Evolutionary conservation across 768 basidiomycete species (phyloP).

Genomic region (Suillus fuscotomentosus): DNA sequence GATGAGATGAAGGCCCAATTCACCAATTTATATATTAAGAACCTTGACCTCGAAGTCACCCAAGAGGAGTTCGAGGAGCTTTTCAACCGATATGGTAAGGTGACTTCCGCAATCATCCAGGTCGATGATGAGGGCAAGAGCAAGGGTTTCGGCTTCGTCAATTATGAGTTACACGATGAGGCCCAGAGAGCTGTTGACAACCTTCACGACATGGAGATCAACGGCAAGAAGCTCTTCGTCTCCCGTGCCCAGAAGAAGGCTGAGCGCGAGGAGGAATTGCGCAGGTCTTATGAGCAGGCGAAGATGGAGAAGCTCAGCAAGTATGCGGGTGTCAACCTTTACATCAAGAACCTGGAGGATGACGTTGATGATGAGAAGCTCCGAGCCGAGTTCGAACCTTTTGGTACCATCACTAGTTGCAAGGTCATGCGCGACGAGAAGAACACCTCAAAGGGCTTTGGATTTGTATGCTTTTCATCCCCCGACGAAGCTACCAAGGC

Average conservation of each 20-base stretch:
- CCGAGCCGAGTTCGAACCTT: slow-evolving; percentile 93
- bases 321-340: slow-evolving; percentile 98
- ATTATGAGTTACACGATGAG: slow-evolving; percentile 90
- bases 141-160: slow-evolving; percentile 99
- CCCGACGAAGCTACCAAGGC: slow-evolving; percentile 99
- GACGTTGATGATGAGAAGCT: slow-evolving; percentile 98
- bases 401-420: slow-evolving; percentile 96
- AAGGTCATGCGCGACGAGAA: slow-evolving; percentile 99
- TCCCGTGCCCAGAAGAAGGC: slow-evolving; percentile 97
- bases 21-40: slow-evolving; percentile 99
- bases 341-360: slow-evolving; percentile 99
- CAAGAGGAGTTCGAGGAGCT: slow-evolving; percentile 85
- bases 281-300: slow-evolving; percentile 89
- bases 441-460: slow-evolving; percentile 91
- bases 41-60: slow-evolving; percentile 80
- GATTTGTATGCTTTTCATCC: slow-evolving; percentile 98
- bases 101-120: slow-evolving; percentile 88
- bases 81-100: slow-evolving; percentile 73
- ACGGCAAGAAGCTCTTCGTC: slow-evolving; percentile 91
- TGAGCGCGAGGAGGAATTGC: slow-evolving; percentile 96
- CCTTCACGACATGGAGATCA: slow-evolving; percentile 82
- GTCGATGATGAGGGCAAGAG: slow-evolving; percentile 86
- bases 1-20: slow-evolving; percentile 97
- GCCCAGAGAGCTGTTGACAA: slow-evolving; percentile 87
- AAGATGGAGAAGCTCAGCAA: slow-evolving; percentile 98